Evolutionary conservation across 192 early-diverging fungal species (phyloP), one percentile per base, ranked within the genome.

Genomic region (Physocladia obscura): DNA sequence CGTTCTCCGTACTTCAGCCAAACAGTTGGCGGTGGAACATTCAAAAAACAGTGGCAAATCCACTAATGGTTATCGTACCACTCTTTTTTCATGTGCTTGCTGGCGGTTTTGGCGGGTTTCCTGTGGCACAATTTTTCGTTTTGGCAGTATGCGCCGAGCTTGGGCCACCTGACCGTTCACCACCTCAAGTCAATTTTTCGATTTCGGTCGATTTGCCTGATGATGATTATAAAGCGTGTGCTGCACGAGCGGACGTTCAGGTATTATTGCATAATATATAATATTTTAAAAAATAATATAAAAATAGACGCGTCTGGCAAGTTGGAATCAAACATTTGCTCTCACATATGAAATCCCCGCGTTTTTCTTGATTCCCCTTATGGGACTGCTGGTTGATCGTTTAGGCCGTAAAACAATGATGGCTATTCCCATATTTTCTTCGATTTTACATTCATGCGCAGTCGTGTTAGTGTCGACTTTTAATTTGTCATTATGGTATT

Each of bases 401-500:
- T 40, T 31, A 2, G 67, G 67, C 24, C 29, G 67, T 21, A 51
- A 47, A 30, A 59, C 67, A 15, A 57, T 69, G 52, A 44, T 69
- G 52, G 24, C 44, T 4, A 5, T 79, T 13, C 64, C 71, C 4
- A 67, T 73, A 37, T 17, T 73, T 19, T 51, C 68, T 22, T 35
- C 76, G 1, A 24, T 74, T 15, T 47, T 82, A 30, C 51, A 64
- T 2, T 19, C 62, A 5, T 19, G 72, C 2, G 39, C 73, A 19
- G 21, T 70, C 21, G 8, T 76, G 4, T 24, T 49, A 1, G 62
- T 82, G 19, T 70, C 75, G 26, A 47, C 57, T 21, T 62, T 69
- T 27, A 64, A 48, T 24, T 11, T 73, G 15, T 52, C 71, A 2
- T 37, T 82, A 22, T 82, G 76, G 75, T 37, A 76, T n/a, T 61